Conservation (phyloP, 2,329 filamentous ascomycete species). For the Fusarium albidum region DNA sequence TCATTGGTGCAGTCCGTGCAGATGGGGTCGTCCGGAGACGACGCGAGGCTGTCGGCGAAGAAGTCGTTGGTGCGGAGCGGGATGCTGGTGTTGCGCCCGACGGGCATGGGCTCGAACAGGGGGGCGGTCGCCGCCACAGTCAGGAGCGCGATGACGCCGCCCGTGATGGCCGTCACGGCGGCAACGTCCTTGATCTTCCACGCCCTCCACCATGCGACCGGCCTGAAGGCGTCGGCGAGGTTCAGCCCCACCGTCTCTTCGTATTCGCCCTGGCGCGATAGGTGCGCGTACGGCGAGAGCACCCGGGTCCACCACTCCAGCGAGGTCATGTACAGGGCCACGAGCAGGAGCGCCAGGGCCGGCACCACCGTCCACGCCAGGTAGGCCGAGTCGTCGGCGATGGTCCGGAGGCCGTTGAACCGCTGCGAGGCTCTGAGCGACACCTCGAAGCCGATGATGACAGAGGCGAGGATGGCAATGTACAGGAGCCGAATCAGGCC, state of each 20-base stretch:
- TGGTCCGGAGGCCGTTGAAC: conserved; percentile 42
- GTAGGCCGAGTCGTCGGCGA: conserved; percentile 41
- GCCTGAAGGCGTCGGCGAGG: conserved; percentile 43
- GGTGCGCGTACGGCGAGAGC: conserved; percentile 45
- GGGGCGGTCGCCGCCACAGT: conserved; percentile 44
- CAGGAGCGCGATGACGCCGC: conserved; percentile 41
- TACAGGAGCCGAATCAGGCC: conserved; percentile 40
- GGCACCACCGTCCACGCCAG: conserved; percentile 48
- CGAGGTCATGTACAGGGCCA: conserved; percentile 43
- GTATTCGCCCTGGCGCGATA: conserved; percentile 40
- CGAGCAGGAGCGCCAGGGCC: conserved; percentile 38
- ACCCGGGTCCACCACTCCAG: conserved; percentile 45
- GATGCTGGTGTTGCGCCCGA: conserved; percentile 34
- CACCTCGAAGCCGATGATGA: conserved; percentile 47
- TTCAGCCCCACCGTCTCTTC: conserved; percentile 43
- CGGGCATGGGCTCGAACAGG: conserved; percentile 43
- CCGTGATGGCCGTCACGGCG: conserved; percentile 39
- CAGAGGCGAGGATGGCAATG: conserved; percentile 36
- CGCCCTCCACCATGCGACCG: conserved; percentile 40
- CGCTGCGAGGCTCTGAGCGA: conserved; percentile 43
- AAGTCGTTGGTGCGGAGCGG: conserved; percentile 41
- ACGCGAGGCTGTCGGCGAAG: conserved; percentile 41
- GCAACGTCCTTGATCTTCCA: conserved; percentile 39
- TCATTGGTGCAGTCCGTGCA: conserved; percentile 40
- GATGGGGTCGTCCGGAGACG: conserved; percentile 33